These are phyloP conservation scores for Cordia subcordata DNA, from an alignment of 257 asterid species.

Conservation along the genomic window DNA sequence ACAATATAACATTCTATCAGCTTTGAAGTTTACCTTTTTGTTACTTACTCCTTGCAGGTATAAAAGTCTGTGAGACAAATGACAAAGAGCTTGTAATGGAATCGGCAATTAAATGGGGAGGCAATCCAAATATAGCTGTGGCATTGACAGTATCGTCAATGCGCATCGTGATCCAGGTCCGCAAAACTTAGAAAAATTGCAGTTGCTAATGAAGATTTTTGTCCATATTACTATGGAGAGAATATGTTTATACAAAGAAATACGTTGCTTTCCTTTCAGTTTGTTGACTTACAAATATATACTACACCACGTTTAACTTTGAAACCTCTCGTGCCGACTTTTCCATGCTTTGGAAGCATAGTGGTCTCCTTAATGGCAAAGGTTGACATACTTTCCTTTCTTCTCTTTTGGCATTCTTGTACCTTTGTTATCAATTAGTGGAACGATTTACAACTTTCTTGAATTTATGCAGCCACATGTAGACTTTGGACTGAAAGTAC, in stretches of 20 bases:
- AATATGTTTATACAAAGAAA: conserved; percentile 11
- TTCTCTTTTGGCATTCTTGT: background rate
- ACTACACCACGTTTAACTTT: conserved; percentile 63
- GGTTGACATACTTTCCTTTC: conserved; percentile 26
- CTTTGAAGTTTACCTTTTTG: background rate
- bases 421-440: background rate
- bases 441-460: conserved; percentile 1
- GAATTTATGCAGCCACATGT: conserved; percentile 53
- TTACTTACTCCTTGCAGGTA: conserved; percentile 37
- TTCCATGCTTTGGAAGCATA: conserved; percentile 74
- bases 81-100: conserved; percentile 83
- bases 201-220: conserved; percentile 1
- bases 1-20: too few relatives aligned
- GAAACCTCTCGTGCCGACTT: conserved; percentile 66
- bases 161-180: conserved; percentile 57
- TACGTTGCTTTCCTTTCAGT: conserved; percentile 33
- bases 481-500: conserved; percentile 74
- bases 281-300: conserved; percentile 72
- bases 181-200: conserved; percentile 14
- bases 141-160: conserved; percentile 43
- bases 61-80: conserved; percentile 73
- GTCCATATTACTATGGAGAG: background rate
- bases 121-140: conserved; percentile 65
- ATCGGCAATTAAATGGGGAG: conserved; percentile 83
- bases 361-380: conserved; percentile 68